Conservation (phyloP, 768 basidiomycete species). For the Termitomyces sp. region DNA sequence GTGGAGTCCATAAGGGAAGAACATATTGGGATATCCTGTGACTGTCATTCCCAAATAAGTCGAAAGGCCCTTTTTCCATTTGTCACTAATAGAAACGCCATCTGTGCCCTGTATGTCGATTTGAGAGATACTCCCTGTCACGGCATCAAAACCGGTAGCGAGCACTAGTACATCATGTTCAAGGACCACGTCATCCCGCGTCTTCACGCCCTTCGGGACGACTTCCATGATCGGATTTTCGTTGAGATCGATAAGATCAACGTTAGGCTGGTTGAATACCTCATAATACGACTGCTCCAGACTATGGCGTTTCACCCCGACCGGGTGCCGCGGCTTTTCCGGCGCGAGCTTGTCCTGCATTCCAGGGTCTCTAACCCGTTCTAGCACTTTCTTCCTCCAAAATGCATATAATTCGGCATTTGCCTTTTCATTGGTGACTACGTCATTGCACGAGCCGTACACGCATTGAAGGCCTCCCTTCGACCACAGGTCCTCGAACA, state of each 20-base stretch:
- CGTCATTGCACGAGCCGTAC: conserved; percentile 14
- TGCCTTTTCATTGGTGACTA: conserved; percentile 7
- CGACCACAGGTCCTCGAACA: conserved; percentile 10
- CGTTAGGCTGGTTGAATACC: conserved; percentile 20
- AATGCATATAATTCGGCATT: conserved; percentile 16
- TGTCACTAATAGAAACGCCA: conserved; percentile 14
- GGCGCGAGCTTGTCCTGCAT: conserved; percentile 13
- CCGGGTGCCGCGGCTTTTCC: conserved; percentile 15
- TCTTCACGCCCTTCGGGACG: conserved; percentile 16
- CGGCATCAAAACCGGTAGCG: neutral
- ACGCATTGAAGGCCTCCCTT: conserved; percentile 11
- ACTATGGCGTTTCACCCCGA: conserved; percentile 18
- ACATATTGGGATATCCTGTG: conserved; percentile 20
- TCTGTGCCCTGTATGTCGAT: conserved; percentile 16
- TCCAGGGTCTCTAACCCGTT: conserved; percentile 5
- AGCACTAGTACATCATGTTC: neutral
- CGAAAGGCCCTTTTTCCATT: conserved; percentile 16
- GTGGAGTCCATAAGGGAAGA: conserved; percentile 21
- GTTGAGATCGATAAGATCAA: conserved; percentile 11
- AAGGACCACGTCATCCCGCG: conserved; percentile 9
- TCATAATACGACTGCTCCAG: conserved; percentile 20
- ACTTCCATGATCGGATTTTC: conserved; percentile 9
- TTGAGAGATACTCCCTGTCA: conserved; percentile 18
- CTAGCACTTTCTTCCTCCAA: neutral
- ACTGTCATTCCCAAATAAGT: conserved; percentile 12